Evolutionary conservation across 768 basidiomycete species (phyloP), one percentile per base, ranked within the genome.

Genomic region (Pleurotus platypus): DNA sequence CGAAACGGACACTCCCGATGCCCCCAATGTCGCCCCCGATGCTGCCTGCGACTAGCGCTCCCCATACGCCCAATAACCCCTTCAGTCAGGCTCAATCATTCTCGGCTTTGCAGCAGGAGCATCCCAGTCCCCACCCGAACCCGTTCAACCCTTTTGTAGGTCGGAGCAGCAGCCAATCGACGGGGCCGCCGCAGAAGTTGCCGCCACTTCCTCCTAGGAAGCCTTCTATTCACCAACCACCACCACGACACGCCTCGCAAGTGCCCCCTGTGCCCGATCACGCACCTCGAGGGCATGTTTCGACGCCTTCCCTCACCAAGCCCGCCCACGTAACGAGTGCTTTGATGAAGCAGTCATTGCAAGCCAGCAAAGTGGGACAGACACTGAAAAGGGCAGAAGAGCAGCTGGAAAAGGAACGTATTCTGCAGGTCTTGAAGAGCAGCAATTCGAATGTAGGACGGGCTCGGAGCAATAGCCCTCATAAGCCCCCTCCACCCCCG

Each of bases 351-450:
- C 89, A 91, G 68, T 85, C 83, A 18, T 72, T 92, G 0, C 84
- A 87, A 53, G 90, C 90, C 5, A 84, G 81, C 57, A 88, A 89
- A 63, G 80, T 82, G 0, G 90, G 82, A 1, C 85, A 89, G 67
- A 79, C 78, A 3, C 74, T 89, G 69, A 89, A 90, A 69, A 80
- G 81, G 48, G 84, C 82, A 0, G 86, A 90, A 63, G 82, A 82
- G 42, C 77, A 81, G 60, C 74, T 89, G 15, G 87, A 89, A 67
- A 81, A 82, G 61, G 86, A 87, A 65, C 76, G 89, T 8, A 80
- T 90, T 16, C 72, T 90, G 58, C 82, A 85, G 67, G 84, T 92
- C 9, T 74, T 92, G 30, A 87, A 86, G 69, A 86, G 85, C 61
- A 83, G 83, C 40, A 73, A 77, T 27, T 65, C 66, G 48, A 62